These are phyloP conservation scores for Hypericum androsaemum DNA, from an alignment of 345 rosid genomes.

Conservation along the genomic window DNA sequence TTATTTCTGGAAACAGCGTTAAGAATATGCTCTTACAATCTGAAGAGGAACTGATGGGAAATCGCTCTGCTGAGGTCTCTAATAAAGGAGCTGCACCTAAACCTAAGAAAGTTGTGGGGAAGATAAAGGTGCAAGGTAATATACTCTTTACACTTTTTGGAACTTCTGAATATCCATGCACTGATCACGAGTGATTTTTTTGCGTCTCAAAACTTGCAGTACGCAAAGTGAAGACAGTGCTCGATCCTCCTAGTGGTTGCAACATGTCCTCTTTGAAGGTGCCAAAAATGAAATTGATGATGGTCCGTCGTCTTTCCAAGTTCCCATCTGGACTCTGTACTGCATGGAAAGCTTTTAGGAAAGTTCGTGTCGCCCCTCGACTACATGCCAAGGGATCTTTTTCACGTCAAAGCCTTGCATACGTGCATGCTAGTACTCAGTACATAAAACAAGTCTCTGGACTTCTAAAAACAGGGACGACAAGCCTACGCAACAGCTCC, in stretches of 20 bases:
- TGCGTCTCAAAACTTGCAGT: slow-evolving; percentile 32
- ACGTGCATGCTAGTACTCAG: slow-evolving; percentile 84
- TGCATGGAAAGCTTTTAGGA: slow-evolving; percentile 70
- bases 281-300: slow-evolving; percentile 44
- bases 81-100: slow-evolving; percentile 58
- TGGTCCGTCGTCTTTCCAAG: slow-evolving; percentile 51
- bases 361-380: slow-evolving; percentile 47
- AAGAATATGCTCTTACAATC: slow-evolving; percentile 77
- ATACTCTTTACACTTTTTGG: neutral
- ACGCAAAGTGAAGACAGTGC: slow-evolving; percentile 67
- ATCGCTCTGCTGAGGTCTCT: slow-evolving; percentile 52
- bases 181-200: neutral
- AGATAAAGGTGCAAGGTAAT: slow-evolving; percentile 94
- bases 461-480: slow-evolving; percentile 78
- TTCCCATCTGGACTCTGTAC: slow-evolving; percentile 45
- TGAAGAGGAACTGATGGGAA: slow-evolving; percentile 75
- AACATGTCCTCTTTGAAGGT: slow-evolving; percentile 60
- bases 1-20: slow-evolving; percentile 30
- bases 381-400: slow-evolving; percentile 60
- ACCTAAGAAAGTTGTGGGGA: slow-evolving; percentile 73
- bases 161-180: neutral
- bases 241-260: slow-evolving; percentile 80
- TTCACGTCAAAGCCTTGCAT: slow-evolving; percentile 83
- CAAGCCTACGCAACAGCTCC: slow-evolving; percentile 83
- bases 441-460: slow-evolving; percentile 94